Percentiles rank a stretch among this genome's conserved stretches.
These are phyloP conservation scores for Pisolithus orientalis DNA, from an alignment of 768 basidiomycete genomes.

Conservation along the genomic window DNA sequence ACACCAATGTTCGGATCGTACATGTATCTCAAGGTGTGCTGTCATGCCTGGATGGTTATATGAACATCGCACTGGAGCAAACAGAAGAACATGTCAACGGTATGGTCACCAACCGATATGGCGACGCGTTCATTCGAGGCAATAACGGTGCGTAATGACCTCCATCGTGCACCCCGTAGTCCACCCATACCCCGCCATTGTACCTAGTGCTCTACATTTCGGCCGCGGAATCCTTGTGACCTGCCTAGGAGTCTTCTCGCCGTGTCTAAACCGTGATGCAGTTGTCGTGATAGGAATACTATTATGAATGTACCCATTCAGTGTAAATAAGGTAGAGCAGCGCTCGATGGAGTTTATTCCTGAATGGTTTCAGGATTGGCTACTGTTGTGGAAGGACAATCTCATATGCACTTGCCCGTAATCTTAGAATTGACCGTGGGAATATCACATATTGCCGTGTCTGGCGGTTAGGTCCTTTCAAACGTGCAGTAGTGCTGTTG, in stretches of 20 bases:
- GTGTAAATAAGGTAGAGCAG: too few species aligned
- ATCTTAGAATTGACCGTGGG: not conserved
- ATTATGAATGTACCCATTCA: too few species aligned
- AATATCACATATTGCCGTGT: not conserved
- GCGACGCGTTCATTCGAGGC: slow-evolving; percentile 92
- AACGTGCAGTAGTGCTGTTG: too few species aligned
- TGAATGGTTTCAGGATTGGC: too few species aligned
- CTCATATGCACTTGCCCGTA: too few species aligned
- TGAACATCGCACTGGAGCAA: slow-evolving; percentile 98
- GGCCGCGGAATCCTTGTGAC: slow-evolving; percentile 54
- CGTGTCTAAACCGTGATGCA: too few species aligned
- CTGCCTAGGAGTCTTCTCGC: not conserved
- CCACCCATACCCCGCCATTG: not conserved
- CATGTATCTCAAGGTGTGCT: slow-evolving; percentile 57
- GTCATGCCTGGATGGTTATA: slow-evolving; percentile 95
- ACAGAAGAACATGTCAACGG: slow-evolving; percentile 95
- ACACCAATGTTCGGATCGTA: not conserved
- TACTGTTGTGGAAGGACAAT: too few species aligned
- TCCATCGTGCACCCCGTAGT: not conserved
- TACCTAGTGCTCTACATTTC: slow-evolving; percentile 70
- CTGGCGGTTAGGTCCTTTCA: too few species aligned
- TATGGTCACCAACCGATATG: slow-evolving; percentile 79
- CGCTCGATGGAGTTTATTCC: too few species aligned
- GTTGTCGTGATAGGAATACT: too few species aligned
- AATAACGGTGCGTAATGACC: slow-evolving; percentile 65